These are phyloP conservation scores for Ganoderma meredithae DNA, from an alignment of 1,284 basidiomycete species.

Conservation along the genomic window DNA sequence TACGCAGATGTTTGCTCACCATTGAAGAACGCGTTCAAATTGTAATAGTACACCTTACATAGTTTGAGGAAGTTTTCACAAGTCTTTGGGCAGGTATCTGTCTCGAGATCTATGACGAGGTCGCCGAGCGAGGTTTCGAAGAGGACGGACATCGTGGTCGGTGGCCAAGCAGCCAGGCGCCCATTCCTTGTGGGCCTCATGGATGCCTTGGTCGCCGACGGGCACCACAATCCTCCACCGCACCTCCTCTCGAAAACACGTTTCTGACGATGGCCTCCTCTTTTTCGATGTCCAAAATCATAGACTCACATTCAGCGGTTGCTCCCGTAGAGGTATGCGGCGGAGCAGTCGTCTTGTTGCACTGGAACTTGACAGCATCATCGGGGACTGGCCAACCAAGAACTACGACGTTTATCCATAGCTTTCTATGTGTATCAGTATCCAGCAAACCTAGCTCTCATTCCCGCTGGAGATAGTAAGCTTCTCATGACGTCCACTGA, in stretches of 20 bases:
- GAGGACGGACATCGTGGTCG: constrained; percentile 84
- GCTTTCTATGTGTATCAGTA: too few relatives aligned
- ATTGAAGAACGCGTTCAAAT: constrained; percentile 96
- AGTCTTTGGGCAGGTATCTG: constrained; percentile 88
- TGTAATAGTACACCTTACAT: constrained; percentile 97
- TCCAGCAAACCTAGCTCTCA: too few relatives aligned
- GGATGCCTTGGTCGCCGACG: not conserved
- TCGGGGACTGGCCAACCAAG: too few relatives aligned
- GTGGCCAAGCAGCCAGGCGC: constrained; percentile 22
- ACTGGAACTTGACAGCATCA: too few relatives aligned
- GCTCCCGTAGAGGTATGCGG: too few relatives aligned
- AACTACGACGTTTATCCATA: too few relatives aligned
- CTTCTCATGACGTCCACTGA: not conserved
- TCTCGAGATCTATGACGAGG: constrained; percentile 94
- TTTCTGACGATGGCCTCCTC: not conserved
- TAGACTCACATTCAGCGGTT: too few relatives aligned
- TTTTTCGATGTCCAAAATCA: not conserved
- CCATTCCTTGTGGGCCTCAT: not conserved
- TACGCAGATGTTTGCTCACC: constrained; percentile 58
- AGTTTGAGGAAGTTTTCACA: constrained; percentile 97
- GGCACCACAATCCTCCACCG: not conserved
- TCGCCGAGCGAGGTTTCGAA: constrained; percentile 97
- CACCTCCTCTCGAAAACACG: not conserved
- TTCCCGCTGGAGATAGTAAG: not conserved
- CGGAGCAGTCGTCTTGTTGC: too few relatives aligned